Percentiles rank a stretch among this genome's conserved stretches.
Conservation (phyloP, 2,329 filamentous ascomycete species). For the Aspergillus spinulosporus region DNA sequence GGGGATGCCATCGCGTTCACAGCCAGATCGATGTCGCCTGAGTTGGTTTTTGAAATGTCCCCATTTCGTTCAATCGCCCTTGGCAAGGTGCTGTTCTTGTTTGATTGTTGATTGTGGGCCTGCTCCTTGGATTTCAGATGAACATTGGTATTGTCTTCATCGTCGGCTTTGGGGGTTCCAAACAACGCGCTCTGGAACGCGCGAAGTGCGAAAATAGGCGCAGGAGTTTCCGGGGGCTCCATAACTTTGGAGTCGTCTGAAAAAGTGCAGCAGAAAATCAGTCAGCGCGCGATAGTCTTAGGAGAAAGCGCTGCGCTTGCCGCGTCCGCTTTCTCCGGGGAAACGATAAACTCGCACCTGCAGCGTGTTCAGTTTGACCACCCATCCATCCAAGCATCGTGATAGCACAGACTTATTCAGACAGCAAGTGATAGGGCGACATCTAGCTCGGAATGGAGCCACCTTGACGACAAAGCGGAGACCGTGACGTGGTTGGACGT, state of each 20-base stretch:
- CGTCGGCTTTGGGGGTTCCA: slow-evolving; percentile 59
- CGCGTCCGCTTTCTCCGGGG: slow-evolving; percentile 8
- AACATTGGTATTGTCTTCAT: slow-evolving; percentile 35
- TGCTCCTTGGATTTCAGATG: slow-evolving; percentile 20
- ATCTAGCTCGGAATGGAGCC: slow-evolving; percentile 21
- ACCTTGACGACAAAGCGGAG: slow-evolving; percentile 19
- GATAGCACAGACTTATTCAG: slow-evolving; percentile 20
- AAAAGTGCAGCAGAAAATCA: slow-evolving; percentile 17
- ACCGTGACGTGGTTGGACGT: neutral
- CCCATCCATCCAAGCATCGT: slow-evolving; percentile 39
- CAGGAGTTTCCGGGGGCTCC: slow-evolving; percentile 64
- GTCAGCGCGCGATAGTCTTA: slow-evolving; percentile 17
- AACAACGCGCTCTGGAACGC: slow-evolving; percentile 67
- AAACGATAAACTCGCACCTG: slow-evolving; percentile 29
- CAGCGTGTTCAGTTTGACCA: slow-evolving; percentile 31
- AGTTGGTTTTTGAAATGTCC: slow-evolving; percentile 22
- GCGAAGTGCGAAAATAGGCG: slow-evolving; percentile 66
- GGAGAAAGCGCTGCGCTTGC: neutral
- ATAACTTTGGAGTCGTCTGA: slow-evolving; percentile 53
- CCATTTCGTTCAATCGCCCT: slow-evolving; percentile 23
- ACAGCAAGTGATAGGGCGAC: slow-evolving; percentile 14
- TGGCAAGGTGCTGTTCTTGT: slow-evolving; percentile 25
- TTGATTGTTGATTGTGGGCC: slow-evolving; percentile 21
- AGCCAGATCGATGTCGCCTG: slow-evolving; percentile 27
- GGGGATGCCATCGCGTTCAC: slow-evolving; percentile 48